Base-by-base conservation (phyloP, 805 yeast genomes). In the Priceomyces carsonii region DNA sequence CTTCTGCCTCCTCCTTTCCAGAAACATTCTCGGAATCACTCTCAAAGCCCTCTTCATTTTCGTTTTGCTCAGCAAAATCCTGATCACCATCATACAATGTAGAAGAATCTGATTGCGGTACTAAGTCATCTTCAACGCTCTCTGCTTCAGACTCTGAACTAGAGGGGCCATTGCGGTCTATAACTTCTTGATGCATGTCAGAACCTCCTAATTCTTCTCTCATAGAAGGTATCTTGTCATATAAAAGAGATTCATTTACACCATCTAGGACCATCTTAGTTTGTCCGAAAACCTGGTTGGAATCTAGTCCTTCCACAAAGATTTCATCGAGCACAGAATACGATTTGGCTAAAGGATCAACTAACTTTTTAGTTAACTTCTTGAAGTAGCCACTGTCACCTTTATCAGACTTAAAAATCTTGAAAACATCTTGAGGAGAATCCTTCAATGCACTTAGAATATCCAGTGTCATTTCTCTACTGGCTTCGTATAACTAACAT, bases 241-340 rank as follows among this genome's bases (percentile, higher is more conserved):
- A 71, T 53, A 85, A 54, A 22, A 88, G 60, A 27, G 72, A 69
- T 31, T 82, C 88, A 18, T 82, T 79, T 8, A 84, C 83, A 6
- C 82, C 83, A 39, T 89, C 96, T 24, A 88, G 66, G 13, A 91
- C 82, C 64, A 91, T 74, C 59, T 85, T 87, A 2, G 86, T 82
- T 61, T 91, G 98, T 37, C 91, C 95, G 88, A 91, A 91, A 0
- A 93, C 89, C 55, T 91, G 98, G 25, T 83, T 75, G 16, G 96
- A 81, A 57, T 86, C 96, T 36, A 91, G 67, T 1, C 96, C 98
- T 32, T 89, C 95, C 9, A 84, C 73, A 47, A 82, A 79, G 14
- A 91, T 72, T 54, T 86, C 89, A 58, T 89, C 96, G 14, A 91
- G 67, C 5, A 85, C 83, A 1, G 93, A 76, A 43, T 61, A 59